Evolutionary conservation across 164 flowering plant genomes (phyloP).

Genomic region (Houttuynia cordata): DNA sequence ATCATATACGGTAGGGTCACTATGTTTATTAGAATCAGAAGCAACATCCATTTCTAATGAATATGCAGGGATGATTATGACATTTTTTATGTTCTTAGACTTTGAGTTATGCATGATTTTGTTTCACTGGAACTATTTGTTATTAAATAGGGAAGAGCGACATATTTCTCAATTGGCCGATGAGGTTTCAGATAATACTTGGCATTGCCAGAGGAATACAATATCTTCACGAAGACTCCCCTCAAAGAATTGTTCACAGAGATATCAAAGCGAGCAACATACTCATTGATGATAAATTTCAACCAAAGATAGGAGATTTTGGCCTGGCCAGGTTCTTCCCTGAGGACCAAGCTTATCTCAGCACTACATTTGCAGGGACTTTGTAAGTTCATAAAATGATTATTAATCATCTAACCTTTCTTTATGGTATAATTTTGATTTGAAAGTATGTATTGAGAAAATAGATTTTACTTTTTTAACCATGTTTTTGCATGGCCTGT

Average conservation of each 20-base stretch:
- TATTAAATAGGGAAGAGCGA: slow-evolving; percentile 25
- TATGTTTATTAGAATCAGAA: background rate
- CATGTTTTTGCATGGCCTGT: no score
- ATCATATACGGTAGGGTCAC: slow-evolving; percentile 38
- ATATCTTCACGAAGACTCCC: slow-evolving; percentile 61
- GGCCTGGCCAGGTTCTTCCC: slow-evolving; percentile 66
- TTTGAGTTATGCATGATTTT: no score
- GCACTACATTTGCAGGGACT: slow-evolving; percentile 72
- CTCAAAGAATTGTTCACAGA: slow-evolving; percentile 48
- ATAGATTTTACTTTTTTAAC: no score
- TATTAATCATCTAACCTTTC: background rate
- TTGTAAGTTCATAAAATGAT: slow-evolving; percentile 23
- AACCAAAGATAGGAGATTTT: slow-evolving; percentile 57
- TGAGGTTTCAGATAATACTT: slow-evolving; percentile 39
- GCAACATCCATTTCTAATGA: background rate
- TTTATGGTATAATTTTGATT: background rate
- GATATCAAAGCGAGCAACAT: slow-evolving; percentile 73
- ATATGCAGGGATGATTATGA: background rate
- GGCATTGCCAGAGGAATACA: slow-evolving; percentile 59
- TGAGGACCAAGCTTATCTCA: slow-evolving; percentile 54
- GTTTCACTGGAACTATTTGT: background rate
- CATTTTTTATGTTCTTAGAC: background rate
- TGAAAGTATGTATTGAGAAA: background rate
- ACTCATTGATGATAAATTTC: slow-evolving; percentile 53
- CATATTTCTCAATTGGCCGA: slow-evolving; percentile 33